phyloP scores from a whole-genome alignment of 805 yeast genomes.

The Ogataea trehalophila region DNA sequence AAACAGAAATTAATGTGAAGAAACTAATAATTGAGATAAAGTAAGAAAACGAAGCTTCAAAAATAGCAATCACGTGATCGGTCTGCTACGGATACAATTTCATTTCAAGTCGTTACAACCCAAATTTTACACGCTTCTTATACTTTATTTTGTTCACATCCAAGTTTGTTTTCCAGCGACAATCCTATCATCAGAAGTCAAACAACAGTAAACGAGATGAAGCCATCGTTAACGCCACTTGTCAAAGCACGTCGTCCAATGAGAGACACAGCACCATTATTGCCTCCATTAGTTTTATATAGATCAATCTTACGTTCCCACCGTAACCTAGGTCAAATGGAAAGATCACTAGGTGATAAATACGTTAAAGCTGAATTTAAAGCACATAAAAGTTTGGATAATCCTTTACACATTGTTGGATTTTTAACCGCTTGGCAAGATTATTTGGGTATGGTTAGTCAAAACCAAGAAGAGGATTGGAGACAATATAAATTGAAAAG shows the following conservation, averaged over 20 bases:
- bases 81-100: too few relatives aligned
- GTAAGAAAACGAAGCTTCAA: too few relatives aligned
- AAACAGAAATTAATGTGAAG: too few relatives aligned
- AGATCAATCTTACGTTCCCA: slow-evolving; percentile 83
- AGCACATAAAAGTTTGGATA: slow-evolving; percentile 74
- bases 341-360: slow-evolving; percentile 78
- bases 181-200: too few relatives aligned
- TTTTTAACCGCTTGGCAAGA: slow-evolving; percentile 95
- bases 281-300: slow-evolving; percentile 81
- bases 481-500: slow-evolving; percentile 55
- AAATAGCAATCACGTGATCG: too few relatives aligned
- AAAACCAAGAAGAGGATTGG: slow-evolving; percentile 55
- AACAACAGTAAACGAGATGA: slow-evolving; percentile 10
- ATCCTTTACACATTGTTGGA: slow-evolving; percentile 92
- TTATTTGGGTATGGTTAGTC: slow-evolving; percentile 48
- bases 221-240: slow-evolving; percentile 27
- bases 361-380: slow-evolving; percentile 88
- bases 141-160: too few relatives aligned
- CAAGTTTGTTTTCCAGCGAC: too few relatives aligned
- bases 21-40: too few relatives aligned
- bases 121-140: too few relatives aligned
- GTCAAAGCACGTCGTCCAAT: slow-evolving; percentile 29
- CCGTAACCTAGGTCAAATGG: slow-evolving; percentile 55
- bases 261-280: slow-evolving; percentile 38
- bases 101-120: too few relatives aligned